phyloP scores from a whole-genome alignment of 768 basidiomycete species.

The Tylopilus sp. region DNA sequence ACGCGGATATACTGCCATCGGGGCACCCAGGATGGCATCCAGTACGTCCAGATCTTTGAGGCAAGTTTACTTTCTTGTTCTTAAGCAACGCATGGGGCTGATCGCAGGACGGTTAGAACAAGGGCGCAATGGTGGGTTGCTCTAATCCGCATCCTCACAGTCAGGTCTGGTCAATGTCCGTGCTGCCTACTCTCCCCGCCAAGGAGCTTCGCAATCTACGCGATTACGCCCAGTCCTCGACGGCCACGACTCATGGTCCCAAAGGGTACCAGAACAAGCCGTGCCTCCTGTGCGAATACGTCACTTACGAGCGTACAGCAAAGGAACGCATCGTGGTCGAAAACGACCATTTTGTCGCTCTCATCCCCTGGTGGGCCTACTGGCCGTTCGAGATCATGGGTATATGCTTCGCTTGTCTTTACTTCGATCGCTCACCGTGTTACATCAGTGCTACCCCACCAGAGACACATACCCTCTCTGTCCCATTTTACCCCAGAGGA shows the following conservation, averaged over 20 bases:
- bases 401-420: slow-evolving; percentile 25
- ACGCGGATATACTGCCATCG: slow-evolving; percentile 56
- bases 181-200: slow-evolving; percentile 65
- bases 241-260: slow-evolving; percentile 43
- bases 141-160: slow-evolving; percentile 94
- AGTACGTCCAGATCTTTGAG: slow-evolving; percentile 90
- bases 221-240: slow-evolving; percentile 40
- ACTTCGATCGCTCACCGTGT: slow-evolving; percentile 1
- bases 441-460: slow-evolving; percentile 64
- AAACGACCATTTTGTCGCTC: slow-evolving; percentile 75
- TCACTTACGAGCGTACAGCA: slow-evolving; percentile 55
- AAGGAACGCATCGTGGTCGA: slow-evolving; percentile 62
- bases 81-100: background rate
- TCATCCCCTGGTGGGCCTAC: slow-evolving; percentile 94
- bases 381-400: slow-evolving; percentile 90
- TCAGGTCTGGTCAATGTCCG: slow-evolving; percentile 80
- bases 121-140: slow-evolving; percentile 93
- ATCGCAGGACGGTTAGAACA: slow-evolving; percentile 52
- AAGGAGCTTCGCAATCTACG: slow-evolving; percentile 60
- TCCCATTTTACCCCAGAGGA: slow-evolving; percentile 58
- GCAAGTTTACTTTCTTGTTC: slow-evolving; percentile 29
- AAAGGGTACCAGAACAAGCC: slow-evolving; percentile 53
- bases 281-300: slow-evolving; percentile 81
- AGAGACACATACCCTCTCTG: slow-evolving; percentile 75
- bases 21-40: slow-evolving; percentile 61